Evolutionary conservation across 164 flowering plant species (phyloP).

Genomic region (Taxillus chinensis): DNA sequence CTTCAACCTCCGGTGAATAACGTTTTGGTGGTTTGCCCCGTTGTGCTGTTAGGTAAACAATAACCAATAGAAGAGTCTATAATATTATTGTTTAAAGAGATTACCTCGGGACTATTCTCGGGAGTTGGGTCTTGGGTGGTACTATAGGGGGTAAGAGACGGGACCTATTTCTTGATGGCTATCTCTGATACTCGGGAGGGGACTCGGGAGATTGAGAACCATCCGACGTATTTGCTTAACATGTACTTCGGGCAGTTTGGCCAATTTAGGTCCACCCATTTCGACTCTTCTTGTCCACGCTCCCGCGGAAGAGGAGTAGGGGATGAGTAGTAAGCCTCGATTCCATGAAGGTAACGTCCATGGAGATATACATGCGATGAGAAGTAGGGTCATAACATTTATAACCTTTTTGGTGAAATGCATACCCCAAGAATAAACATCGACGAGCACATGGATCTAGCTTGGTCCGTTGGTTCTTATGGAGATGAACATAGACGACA

Average conservation of each 20-base stretch:
- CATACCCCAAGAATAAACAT: not conserved
- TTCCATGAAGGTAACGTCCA: conserved; percentile 13
- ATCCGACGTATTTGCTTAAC: not conserved
- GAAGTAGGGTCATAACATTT: conserved; percentile 1
- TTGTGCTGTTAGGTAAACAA: conserved; percentile 8
- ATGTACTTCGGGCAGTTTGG: not conserved
- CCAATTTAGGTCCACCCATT: conserved; percentile 2
- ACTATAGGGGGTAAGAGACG: conserved; percentile 2
- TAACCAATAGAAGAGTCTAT: not conserved
- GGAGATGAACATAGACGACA: no score
- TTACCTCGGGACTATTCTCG: conserved; percentile 8
- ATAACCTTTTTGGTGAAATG: not conserved
- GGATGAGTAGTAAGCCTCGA: not conserved
- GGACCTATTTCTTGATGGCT: not conserved
- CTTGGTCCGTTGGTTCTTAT: not conserved
- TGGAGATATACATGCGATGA: not conserved
- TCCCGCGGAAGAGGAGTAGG: conserved; percentile 5
- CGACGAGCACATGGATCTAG: conserved; percentile 4
- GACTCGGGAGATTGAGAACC: not conserved
- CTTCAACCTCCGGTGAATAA: conserved; percentile 1
- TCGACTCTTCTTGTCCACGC: conserved; percentile 5
- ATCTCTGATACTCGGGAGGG: not conserved
- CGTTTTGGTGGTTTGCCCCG: not conserved
- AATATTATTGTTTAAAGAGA: not conserved
- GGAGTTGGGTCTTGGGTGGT: conserved; percentile 11